Conservation (phyloP, 2,329 filamentous ascomycete genomes). For the Blastomyces parvus region DNA sequence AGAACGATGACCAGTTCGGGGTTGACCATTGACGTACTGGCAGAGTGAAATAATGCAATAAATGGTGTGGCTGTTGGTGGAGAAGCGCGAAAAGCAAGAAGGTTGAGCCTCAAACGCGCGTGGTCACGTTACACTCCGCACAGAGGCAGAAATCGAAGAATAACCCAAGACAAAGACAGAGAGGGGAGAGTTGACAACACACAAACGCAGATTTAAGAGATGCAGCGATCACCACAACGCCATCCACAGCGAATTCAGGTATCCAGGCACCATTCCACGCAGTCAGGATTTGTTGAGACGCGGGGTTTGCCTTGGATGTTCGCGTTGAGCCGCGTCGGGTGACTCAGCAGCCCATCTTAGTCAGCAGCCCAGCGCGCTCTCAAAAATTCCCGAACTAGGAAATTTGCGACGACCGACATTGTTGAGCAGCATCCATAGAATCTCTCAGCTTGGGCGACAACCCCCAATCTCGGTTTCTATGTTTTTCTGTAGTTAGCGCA, state of each 20-base stretch:
- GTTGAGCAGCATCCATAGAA: background rate
- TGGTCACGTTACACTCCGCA: slow-evolving; percentile 16
- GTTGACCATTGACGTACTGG: background rate
- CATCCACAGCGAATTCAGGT: background rate
- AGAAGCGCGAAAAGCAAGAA: slow-evolving; percentile 4
- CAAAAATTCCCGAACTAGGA: background rate
- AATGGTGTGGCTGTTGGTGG: background rate
- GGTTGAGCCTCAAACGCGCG: slow-evolving; percentile 11
- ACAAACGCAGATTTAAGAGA: background rate
- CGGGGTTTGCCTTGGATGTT: slow-evolving; percentile 22
- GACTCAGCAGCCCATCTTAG: slow-evolving; percentile 1
- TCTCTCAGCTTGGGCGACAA: background rate
- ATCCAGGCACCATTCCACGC: background rate
- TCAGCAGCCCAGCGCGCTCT: background rate
- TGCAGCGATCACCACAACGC: background rate
- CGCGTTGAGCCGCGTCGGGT: slow-evolving; percentile 18
- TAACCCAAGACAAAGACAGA: slow-evolving; percentile 14
- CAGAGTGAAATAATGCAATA: too few species aligned
- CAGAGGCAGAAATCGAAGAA: background rate
- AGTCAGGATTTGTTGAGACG: slow-evolving; percentile 15
- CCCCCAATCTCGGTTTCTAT: background rate
- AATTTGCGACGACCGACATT: background rate
- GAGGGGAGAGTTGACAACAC: background rate
- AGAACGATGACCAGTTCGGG: background rate
- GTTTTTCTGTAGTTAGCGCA: background rate